These are phyloP conservation scores for Telopea speciosissima DNA, from an alignment of 177 flowering plant species.

Conservation along the genomic window DNA sequence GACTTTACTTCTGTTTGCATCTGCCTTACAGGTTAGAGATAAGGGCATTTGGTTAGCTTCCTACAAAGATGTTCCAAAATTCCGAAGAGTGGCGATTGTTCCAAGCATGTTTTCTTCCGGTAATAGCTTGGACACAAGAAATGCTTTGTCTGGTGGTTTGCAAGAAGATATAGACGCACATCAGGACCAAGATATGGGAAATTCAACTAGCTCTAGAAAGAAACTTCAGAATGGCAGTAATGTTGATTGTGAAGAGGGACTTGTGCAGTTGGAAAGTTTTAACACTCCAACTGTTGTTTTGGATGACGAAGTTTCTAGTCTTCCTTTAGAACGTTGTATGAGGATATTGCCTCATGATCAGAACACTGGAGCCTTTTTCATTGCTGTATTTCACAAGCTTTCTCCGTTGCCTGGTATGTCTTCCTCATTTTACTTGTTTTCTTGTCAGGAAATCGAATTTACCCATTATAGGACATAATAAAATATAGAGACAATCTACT, in stretches of 20 bases:
- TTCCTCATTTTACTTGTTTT: not conserved
- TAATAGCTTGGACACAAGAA: conserved; percentile 20
- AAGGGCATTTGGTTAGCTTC: conserved; percentile 75
- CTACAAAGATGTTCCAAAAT: conserved; percentile 49
- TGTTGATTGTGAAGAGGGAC: conserved; percentile 20
- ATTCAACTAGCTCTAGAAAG: conserved; percentile 11
- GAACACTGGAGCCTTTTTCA: conserved; percentile 91
- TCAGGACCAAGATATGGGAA: conserved; percentile 17
- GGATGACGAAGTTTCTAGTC: conserved; percentile 53
- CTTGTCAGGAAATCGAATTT: not conserved
- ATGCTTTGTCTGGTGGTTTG: conserved; percentile 8
- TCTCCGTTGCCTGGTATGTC: conserved; percentile 61
- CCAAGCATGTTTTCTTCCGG: conserved; percentile 98
- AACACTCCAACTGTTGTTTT: conserved; percentile 19
- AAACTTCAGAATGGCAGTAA: conserved; percentile 23
- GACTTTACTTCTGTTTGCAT: not conserved
- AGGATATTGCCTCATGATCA: conserved; percentile 98
- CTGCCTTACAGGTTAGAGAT: conserved; percentile 66
- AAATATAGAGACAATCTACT: not conserved
- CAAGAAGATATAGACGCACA: conserved; percentile 17
- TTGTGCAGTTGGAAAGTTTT: conserved; percentile 19
- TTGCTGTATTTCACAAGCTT: conserved; percentile 78
- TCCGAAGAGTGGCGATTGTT: conserved; percentile 40
- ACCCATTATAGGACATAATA: not conserved
- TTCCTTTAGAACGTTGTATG: conserved; percentile 83